phyloP scores from a whole-genome alignment of 2,329 filamentous ascomycete genomes.

The Talaromyces marneffei region DNA sequence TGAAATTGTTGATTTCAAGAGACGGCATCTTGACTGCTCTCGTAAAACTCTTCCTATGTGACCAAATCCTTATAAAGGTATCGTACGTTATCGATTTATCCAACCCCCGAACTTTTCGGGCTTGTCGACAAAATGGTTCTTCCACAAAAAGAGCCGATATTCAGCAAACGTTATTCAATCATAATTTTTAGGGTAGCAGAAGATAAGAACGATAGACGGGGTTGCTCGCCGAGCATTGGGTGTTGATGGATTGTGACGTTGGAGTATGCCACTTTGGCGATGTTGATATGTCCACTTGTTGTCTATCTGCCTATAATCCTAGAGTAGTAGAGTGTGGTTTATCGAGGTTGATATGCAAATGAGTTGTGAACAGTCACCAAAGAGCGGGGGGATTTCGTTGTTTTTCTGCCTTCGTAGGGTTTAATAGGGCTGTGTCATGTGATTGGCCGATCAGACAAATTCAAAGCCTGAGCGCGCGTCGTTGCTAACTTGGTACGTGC shows the following conservation, averaged over 20 bases:
- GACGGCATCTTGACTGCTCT: slow-evolving; percentile 48
- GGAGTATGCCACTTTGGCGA: slow-evolving; percentile 6
- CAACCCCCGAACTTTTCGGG: background rate
- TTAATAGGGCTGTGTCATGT: background rate
- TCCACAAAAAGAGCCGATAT: slow-evolving; percentile 7
- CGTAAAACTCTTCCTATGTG: background rate
- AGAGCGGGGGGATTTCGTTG: background rate
- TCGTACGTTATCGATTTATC: background rate
- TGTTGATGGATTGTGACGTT: background rate
- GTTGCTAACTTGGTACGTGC: no score
- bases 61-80: background rate
- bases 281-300: background rate
- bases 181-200: slow-evolving; percentile 17
- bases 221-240: background rate
- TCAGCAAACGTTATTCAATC: slow-evolving; percentile 36
- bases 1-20: slow-evolving; percentile 68
- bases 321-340: background rate
- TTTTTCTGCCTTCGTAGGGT: background rate
- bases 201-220: slow-evolving; percentile 4
- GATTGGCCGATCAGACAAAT: background rate
- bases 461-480: background rate
- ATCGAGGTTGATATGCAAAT: background rate
- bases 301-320: no score
- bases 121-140: background rate
- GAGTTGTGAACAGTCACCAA: background rate